These are phyloP conservation scores for Tremellales sp. DNA, from an alignment of 1,284 basidiomycete genomes.

Conservation along the genomic window DNA sequence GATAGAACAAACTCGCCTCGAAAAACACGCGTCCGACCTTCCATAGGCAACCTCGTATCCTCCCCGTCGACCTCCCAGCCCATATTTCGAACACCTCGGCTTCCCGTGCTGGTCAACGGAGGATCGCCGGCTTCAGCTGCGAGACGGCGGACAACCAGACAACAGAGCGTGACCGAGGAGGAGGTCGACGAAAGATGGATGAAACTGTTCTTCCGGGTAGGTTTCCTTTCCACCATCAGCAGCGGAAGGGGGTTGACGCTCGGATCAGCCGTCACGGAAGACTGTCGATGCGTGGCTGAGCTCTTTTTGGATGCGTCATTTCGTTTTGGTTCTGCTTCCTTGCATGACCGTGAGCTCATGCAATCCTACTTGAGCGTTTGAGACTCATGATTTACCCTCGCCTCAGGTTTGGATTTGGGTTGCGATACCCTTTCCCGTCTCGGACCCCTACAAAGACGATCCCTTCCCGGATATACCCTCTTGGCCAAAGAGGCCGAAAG, in stretches of 20 bases:
- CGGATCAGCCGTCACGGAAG: conserved; percentile 44
- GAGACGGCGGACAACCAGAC: neutral
- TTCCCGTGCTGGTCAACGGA: neutral
- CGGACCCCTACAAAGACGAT: conserved; percentile 49
- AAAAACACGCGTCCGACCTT: conserved; percentile 19
- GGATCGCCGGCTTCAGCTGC: neutral
- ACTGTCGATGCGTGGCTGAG: conserved; percentile 52
- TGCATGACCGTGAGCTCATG: conserved; percentile 48
- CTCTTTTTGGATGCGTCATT: conserved; percentile 53
- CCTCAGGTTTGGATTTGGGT: conserved; percentile 54
- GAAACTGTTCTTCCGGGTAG: conserved; percentile 35
- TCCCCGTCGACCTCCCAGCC: conserved; percentile 1
- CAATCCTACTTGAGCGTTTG: neutral
- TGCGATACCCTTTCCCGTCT: conserved; percentile 54
- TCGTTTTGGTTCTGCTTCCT: conserved; percentile 51
- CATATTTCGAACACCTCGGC: conserved; percentile 3
- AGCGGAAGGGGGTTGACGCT: neutral
- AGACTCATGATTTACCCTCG: neutral
- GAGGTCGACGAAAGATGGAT: conserved; percentile 23
- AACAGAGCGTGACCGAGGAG: conserved; percentile 5
- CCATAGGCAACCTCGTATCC: conserved; percentile 7
- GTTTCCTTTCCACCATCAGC: conserved; percentile 3
- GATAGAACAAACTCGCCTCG: conserved; percentile 33
- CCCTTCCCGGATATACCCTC: conserved; percentile 44
- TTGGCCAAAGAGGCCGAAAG: conserved; percentile 34